Evolutionary conservation across 805 yeast genomes (phyloP).

Genomic region (Wickerhamomyces hampshirensis): DNA sequence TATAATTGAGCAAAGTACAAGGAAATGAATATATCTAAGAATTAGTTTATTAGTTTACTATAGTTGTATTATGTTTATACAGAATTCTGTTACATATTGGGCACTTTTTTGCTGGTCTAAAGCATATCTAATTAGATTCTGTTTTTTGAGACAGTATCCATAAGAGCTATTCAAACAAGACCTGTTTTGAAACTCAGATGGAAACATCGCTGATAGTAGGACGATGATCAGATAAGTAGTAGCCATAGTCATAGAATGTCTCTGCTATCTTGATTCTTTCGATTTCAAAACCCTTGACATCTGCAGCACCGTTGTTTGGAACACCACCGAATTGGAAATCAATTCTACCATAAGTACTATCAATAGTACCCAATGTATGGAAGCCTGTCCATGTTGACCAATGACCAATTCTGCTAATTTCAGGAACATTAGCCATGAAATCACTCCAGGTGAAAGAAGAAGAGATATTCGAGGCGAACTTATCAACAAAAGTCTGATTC

Average conservation of each 20-base stretch:
- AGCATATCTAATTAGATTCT: no score
- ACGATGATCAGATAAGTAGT: constrained; percentile 38
- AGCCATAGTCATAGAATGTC: constrained; percentile 31
- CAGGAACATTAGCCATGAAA: constrained; percentile 21
- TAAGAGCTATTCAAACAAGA: neutral
- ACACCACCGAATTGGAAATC: constrained; percentile 35
- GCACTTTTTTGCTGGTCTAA: no score
- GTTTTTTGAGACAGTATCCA: no score
- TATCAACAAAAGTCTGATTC: constrained; percentile 17
- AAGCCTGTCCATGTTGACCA: constrained; percentile 40
- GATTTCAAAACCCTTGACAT: constrained; percentile 19
- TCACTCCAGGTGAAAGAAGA: constrained; percentile 26
- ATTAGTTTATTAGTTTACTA: no score
- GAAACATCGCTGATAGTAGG: constrained; percentile 31
- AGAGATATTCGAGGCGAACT: constrained; percentile 14
- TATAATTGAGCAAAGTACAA: no score
- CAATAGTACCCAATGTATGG: constrained; percentile 18
- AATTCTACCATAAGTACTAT: constrained; percentile 28
- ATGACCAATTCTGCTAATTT: constrained; percentile 28
- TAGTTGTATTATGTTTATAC: no score
- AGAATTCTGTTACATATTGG: no score
- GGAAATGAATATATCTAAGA: no score
- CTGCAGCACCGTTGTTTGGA: constrained; percentile 10
- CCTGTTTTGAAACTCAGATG: neutral
- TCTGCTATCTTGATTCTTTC: constrained; percentile 30